Evolutionary conservation across 495 filamentous ascomycete genomes (phyloP).

Genomic region (Aspergillus cristatus): DNA sequence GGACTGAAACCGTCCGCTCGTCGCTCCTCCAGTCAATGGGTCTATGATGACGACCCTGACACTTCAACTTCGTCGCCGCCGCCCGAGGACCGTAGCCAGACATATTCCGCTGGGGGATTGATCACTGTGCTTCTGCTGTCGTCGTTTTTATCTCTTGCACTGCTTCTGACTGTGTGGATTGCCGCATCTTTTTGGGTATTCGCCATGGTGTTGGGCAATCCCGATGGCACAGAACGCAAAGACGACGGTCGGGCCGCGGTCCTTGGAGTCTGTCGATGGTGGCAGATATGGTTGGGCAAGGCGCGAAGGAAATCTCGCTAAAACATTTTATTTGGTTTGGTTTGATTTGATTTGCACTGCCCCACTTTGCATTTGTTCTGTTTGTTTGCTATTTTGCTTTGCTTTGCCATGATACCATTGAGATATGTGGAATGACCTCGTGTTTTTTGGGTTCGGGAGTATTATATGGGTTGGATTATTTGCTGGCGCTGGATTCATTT

Average conservation of each 20-base stretch:
- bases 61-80: no score
- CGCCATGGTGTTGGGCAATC: slow-evolving; percentile 52
- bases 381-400: slow-evolving; percentile 1
- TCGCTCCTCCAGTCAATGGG: slow-evolving; percentile 26
- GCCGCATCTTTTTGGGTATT: slow-evolving; percentile 58
- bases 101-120: slow-evolving; percentile 31
- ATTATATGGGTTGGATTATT: no score
- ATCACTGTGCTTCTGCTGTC: slow-evolving; percentile 43
- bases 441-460: no score
- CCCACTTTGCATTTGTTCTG: slow-evolving; percentile 5
- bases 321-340: neutral
- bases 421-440: slow-evolving; percentile 12
- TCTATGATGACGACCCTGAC: slow-evolving; percentile 20
- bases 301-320: slow-evolving; percentile 19
- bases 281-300: slow-evolving; percentile 49
- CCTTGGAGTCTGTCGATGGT: slow-evolving; percentile 50
- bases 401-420: neutral
- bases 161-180: slow-evolving; percentile 49
- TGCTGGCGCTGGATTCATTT: no score
- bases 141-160: slow-evolving; percentile 43
- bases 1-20: slow-evolving; percentile 17
- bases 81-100: slow-evolving; percentile 9
- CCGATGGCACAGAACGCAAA: slow-evolving; percentile 51
- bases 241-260: slow-evolving; percentile 55
- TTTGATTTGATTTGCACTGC: no score